Conservation (phyloP, 345 rosid genomes). For the Gossypium herbaceum region DNA sequence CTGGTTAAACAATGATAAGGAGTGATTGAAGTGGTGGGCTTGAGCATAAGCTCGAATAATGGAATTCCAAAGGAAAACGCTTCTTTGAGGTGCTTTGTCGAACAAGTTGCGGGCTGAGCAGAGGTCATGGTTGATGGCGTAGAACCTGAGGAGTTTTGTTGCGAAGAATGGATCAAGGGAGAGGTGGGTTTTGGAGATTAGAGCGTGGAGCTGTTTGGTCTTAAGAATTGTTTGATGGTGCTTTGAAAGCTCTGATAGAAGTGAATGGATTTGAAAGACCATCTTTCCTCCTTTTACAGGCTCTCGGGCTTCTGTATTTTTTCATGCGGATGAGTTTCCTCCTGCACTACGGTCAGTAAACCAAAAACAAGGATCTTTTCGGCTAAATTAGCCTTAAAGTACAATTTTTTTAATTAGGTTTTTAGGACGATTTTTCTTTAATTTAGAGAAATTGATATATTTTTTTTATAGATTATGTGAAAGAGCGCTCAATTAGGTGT, state of each 20-base stretch:
- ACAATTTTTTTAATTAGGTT: too few species aligned
- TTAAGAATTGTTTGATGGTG: conserved; percentile 41
- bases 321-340: neutral
- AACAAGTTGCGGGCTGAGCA: conserved; percentile 61
- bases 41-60: conserved; percentile 69
- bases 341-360: neutral
- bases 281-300: conserved; percentile 12
- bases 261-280: conserved; percentile 27
- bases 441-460: too few species aligned
- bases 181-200: conserved; percentile 46
- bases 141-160: conserved; percentile 48
- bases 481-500: too few species aligned
- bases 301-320: neutral
- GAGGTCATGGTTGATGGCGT: conserved; percentile 48
- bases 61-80: conserved; percentile 84
- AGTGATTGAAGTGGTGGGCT: conserved; percentile 30
- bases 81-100: conserved; percentile 60
- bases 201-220: conserved; percentile 65
- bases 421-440: too few species aligned
- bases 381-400: too few species aligned
- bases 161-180: conserved; percentile 62
- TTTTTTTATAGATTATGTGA: too few species aligned
- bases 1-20: conserved; percentile 32
- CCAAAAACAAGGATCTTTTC: neutral
- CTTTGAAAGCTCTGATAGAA: conserved; percentile 48